Conservation (phyloP, 257 asterid genomes). For the Capsicum chinense region DNA sequence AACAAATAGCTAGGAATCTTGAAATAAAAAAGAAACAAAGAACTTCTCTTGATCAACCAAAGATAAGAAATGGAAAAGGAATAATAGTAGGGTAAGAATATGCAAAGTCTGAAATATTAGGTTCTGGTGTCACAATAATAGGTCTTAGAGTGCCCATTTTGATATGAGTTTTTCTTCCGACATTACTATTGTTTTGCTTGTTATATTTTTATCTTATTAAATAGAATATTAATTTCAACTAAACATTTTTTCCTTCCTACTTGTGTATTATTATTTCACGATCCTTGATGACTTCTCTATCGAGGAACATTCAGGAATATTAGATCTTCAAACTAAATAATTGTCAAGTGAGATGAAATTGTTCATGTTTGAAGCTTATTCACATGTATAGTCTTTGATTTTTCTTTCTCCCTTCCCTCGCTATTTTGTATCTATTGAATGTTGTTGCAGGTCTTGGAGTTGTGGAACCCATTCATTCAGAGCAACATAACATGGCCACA, state of each 20-base stretch:
- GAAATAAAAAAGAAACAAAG: background rate
- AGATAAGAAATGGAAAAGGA: too few relatives aligned
- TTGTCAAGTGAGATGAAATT: background rate
- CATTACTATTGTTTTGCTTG: too few relatives aligned
- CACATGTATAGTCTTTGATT: background rate
- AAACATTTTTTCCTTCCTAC: background rate
- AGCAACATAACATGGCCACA: slow-evolving; percentile 39
- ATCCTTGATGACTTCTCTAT: background rate
- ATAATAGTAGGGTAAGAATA: too few relatives aligned
- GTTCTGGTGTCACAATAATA: too few relatives aligned
- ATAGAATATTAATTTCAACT: too few relatives aligned
- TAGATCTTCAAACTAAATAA: background rate
- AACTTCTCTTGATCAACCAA: too few relatives aligned
- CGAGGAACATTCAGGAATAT: background rate
- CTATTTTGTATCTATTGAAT: background rate
- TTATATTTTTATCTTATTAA: too few relatives aligned
- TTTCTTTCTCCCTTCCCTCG: background rate
- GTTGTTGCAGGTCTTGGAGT: slow-evolving; percentile 39
- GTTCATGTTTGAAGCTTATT: background rate
- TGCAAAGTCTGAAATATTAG: too few relatives aligned
- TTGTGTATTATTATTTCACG: background rate
- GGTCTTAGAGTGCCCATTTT: too few relatives aligned
- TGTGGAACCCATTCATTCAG: slow-evolving; percentile 47
- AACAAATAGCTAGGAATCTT: background rate
- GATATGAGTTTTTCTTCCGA: too few relatives aligned